Evolutionary conservation across 2,329 filamentous ascomycete genomes (phyloP).

Genomic region (Didymella sp.): DNA sequence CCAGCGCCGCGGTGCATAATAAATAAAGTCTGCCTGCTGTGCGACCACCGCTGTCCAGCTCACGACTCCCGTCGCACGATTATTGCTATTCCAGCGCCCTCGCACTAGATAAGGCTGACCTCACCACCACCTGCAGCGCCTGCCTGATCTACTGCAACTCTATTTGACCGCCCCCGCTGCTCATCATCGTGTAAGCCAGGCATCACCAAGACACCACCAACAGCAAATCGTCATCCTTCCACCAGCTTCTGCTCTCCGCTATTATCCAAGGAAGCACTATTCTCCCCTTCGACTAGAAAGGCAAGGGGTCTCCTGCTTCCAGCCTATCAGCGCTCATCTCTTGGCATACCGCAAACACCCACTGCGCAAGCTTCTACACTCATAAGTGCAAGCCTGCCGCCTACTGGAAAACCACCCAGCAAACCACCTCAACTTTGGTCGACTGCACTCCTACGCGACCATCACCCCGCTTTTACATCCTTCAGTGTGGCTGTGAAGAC

Average conservation of each 20-base stretch:
- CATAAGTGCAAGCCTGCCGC: slow-evolving; percentile 30
- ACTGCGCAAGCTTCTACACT: slow-evolving; percentile 20
- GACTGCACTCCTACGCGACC: slow-evolving; percentile 10
- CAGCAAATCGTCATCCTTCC: slow-evolving; percentile 28
- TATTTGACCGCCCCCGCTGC: slow-evolving; percentile 4
- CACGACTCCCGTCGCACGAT: slow-evolving; percentile 24
- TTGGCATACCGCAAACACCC: slow-evolving; percentile 34
- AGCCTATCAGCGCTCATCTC: slow-evolving; percentile 36
- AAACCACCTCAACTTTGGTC: slow-evolving; percentile 18
- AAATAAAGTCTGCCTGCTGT: slow-evolving; percentile 35
- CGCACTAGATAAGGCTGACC: slow-evolving; percentile 37
- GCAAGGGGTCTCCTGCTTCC: slow-evolving; percentile 26
- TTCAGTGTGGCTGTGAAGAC: slow-evolving; percentile 27
- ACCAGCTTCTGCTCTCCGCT: slow-evolving; percentile 26
- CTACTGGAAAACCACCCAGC: slow-evolving; percentile 15
- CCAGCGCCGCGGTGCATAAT: slow-evolving; percentile 40
- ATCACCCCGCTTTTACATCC: slow-evolving; percentile 19
- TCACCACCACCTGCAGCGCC: slow-evolving; percentile 25
- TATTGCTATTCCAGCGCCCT: slow-evolving; percentile 9
- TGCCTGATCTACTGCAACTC: slow-evolving; percentile 10
- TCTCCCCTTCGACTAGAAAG: slow-evolving; percentile 20
- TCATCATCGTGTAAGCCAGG: slow-evolving; percentile 26
- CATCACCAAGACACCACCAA: slow-evolving; percentile 27
- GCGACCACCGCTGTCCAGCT: slow-evolving; percentile 21
- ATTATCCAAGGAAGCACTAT: slow-evolving; percentile 16